phyloP scores from a whole-genome alignment of 202 grass and related monocot species.

The Saccharum hybrid region DNA sequence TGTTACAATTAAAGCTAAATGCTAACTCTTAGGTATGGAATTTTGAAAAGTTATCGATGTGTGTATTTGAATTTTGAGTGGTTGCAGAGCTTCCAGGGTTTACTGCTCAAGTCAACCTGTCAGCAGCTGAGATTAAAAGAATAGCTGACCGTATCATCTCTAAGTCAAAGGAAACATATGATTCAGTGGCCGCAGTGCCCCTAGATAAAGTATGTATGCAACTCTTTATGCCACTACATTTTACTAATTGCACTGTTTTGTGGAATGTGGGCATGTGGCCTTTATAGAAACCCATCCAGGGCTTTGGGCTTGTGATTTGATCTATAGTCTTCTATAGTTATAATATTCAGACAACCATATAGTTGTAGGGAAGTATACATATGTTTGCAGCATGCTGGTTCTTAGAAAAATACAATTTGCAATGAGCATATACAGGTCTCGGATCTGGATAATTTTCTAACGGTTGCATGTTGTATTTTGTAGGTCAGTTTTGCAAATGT shows the following conservation, averaged over 20 bases:
- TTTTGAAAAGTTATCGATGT: neutral
- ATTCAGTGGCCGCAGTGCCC: slow-evolving; percentile 72
- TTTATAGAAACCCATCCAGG: neutral
- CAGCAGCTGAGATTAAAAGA: slow-evolving; percentile 6
- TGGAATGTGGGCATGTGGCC: neutral
- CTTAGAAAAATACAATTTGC: neutral
- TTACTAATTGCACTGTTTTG: neutral
- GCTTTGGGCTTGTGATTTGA: slow-evolving; percentile 7
- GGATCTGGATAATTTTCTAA: neutral
- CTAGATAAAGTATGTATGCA: slow-evolving; percentile 62
- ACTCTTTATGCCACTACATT: slow-evolving; percentile 4
- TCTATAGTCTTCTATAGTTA: neutral
- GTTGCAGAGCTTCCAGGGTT: slow-evolving; percentile 75
- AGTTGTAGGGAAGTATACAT: neutral
- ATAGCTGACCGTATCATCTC: too few species aligned
- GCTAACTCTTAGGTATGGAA: neutral
- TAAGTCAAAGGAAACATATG: slow-evolving; percentile 80
- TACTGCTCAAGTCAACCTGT: slow-evolving; percentile 62
- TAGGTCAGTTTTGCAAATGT: slow-evolving; percentile 80
- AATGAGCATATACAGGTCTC: neutral
- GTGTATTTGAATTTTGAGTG: neutral
- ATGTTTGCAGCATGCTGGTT: too few species aligned
- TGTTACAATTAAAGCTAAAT: neutral
- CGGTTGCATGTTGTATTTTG: slow-evolving; percentile 21
- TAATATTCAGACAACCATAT: neutral